Evolutionary conservation across 1,284 basidiomycete species (phyloP).

Genomic region (Naganishia liquefaciens): DNA sequence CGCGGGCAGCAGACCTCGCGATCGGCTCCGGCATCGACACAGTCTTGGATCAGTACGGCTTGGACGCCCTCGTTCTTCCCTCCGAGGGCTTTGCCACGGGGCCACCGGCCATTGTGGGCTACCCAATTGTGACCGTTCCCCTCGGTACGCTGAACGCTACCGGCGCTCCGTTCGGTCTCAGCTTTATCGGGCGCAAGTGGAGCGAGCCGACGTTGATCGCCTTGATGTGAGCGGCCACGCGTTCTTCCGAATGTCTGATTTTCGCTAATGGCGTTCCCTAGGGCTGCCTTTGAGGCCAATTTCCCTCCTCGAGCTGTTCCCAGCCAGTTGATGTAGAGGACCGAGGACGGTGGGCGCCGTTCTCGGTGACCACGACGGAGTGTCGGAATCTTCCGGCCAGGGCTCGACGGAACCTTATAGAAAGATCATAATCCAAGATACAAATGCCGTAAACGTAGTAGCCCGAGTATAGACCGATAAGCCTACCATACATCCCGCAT

Average conservation of each 20-base stretch:
- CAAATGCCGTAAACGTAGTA: too few species aligned
- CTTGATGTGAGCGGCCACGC: constrained; percentile 36
- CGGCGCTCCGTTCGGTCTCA: constrained; percentile 38
- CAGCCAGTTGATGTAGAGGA: constrained; percentile 5
- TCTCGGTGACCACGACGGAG: too few species aligned
- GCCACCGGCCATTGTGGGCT: constrained; percentile 34
- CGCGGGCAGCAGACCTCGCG: constrained; percentile 29
- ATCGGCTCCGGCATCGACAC: constrained; percentile 36
- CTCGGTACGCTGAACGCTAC: constrained; percentile 34
- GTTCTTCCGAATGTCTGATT: constrained; percentile 23
- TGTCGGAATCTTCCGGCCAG: too few species aligned
- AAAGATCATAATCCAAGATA: too few species aligned
- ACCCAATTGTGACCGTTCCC: constrained; percentile 37
- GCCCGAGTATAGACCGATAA: too few species aligned
- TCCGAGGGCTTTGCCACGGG: constrained; percentile 32
- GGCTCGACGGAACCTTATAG: too few species aligned
- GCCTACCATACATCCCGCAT: too few species aligned
- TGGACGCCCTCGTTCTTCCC: constrained; percentile 36
- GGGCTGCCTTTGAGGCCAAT: constrained; percentile 20
- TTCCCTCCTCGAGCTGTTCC: constrained; percentile 20
- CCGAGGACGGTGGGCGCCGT: too few species aligned
- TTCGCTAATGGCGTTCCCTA: too few species aligned
- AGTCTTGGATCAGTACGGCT: constrained; percentile 33
- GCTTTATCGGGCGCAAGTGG: constrained; percentile 37
- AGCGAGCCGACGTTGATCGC: constrained; percentile 36